phyloP scores from a whole-genome alignment of 164 flowering plant species.

The Pachysandra terminalis region DNA sequence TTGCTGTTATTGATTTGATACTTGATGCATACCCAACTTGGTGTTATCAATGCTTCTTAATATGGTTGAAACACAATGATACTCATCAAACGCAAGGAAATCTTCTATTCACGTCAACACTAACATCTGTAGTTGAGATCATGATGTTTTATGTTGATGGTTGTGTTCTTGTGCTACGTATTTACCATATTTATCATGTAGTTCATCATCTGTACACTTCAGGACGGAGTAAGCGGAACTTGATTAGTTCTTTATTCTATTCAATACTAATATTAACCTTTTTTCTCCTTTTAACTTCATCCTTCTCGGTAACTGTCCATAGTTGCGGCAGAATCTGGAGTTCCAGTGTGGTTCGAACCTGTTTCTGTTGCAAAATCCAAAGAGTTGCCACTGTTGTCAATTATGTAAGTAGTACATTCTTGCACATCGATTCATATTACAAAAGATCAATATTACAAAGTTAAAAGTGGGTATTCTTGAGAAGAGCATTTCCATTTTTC shows the following conservation, averaged over 20 bases:
- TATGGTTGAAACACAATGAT: too few relatives aligned
- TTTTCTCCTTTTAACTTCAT: not conserved
- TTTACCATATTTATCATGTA: not conserved
- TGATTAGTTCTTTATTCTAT: too few relatives aligned
- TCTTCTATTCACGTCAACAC: too few relatives aligned
- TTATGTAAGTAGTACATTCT: conserved; percentile 58
- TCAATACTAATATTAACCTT: not conserved
- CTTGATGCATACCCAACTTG: too few relatives aligned
- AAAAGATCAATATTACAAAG: too few relatives aligned
- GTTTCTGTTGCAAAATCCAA: conserved; percentile 85
- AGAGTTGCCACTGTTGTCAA: conserved; percentile 64
- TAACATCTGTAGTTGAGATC: too few relatives aligned
- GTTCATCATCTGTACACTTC: not conserved
- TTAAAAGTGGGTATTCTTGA: not conserved
- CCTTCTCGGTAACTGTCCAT: conserved; percentile 13
- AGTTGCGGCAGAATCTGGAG: conserved; percentile 68
- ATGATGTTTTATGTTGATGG: not conserved
- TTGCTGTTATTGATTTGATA: too few relatives aligned
- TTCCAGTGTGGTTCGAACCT: conserved; percentile 95
- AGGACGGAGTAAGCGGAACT: too few relatives aligned
- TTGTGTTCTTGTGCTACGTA: not conserved
- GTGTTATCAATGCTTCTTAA: too few relatives aligned
- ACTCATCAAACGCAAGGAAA: too few relatives aligned
- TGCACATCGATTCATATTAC: not conserved
- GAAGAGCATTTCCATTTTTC: not conserved